phyloP scores from a whole-genome alignment of 768 basidiomycete genomes.

The Termitomyces sp. region DNA sequence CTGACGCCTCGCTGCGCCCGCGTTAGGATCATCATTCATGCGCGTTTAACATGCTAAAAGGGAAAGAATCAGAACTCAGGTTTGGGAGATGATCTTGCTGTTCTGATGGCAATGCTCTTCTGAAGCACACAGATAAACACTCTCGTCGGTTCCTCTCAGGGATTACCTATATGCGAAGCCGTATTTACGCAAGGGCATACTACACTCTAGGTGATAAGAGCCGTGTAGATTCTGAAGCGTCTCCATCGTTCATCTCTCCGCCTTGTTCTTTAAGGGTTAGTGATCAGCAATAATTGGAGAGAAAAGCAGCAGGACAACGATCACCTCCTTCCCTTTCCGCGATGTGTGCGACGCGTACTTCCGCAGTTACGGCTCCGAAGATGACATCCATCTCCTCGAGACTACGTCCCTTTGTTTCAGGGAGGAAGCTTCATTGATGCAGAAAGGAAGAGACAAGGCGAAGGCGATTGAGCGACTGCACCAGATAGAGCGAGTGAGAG shows the following conservation, averaged over 20 bases:
- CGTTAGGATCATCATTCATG: not conserved
- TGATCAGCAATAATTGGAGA: not conserved
- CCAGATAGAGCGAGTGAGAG: not conserved
- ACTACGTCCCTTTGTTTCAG: conserved; percentile 56
- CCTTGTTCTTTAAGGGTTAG: not conserved
- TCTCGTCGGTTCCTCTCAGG: too few species aligned
- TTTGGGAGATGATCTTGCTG: not conserved
- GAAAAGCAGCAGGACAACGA: not conserved
- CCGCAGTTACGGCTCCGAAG: conserved; percentile 51
- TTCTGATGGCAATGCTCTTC: not conserved
- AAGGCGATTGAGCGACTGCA: not conserved
- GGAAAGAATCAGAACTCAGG: not conserved
- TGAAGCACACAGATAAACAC: too few species aligned
- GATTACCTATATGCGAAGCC: too few species aligned
- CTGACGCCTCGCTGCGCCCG: not conserved
- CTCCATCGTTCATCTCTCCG: not conserved
- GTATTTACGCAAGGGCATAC: not conserved
- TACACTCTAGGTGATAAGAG: not conserved
- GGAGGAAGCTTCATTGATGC: conserved; percentile 37
- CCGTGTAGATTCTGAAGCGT: not conserved
- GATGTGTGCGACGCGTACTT: conserved; percentile 49
- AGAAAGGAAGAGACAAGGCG: not conserved
- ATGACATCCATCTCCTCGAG: conserved; percentile 50
- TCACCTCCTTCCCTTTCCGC: conserved; percentile 28
- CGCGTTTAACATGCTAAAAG: too few species aligned